These are phyloP conservation scores for Syzygium aromaticum DNA, from an alignment of 345 rosid species.

Conservation along the genomic window DNA sequence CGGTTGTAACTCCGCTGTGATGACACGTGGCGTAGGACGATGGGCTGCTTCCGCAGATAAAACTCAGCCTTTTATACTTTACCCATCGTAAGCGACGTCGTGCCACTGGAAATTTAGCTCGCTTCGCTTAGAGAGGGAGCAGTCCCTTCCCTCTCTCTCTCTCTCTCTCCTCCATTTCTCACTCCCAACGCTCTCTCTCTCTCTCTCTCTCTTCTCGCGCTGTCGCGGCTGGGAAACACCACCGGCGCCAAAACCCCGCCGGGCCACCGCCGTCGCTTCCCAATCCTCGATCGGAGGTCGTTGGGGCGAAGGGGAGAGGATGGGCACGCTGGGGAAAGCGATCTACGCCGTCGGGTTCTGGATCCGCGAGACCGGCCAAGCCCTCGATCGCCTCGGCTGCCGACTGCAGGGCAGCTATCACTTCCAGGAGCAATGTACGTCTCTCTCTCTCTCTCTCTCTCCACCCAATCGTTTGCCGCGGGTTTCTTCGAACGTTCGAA, in stretches of 20 bases:
- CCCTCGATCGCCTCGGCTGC: constrained; percentile 93
- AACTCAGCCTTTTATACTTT: not conserved
- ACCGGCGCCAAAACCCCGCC: not conserved
- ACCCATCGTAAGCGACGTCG: not conserved
- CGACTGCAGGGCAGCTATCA: constrained; percentile 73
- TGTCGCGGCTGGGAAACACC: not conserved
- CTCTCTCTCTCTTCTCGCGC: not conserved
- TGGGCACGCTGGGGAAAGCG: constrained; percentile 77
- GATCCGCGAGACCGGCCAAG: constrained; percentile 96
- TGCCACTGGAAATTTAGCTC: not conserved
- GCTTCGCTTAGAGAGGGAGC: not conserved
- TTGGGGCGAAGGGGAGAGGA: constrained; percentile 3
- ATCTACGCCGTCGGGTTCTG: constrained; percentile 82
- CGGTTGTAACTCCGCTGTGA: not conserved
- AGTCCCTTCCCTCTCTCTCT: not conserved
- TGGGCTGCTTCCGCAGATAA: not conserved
- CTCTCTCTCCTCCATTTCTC: not conserved
- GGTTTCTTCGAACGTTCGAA: not conserved
- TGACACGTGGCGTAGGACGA: not conserved
- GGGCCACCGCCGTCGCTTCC: not conserved
- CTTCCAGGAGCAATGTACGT: constrained; percentile 67
- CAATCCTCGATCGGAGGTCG: not conserved
- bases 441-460: not conserved
- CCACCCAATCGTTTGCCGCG: not conserved
- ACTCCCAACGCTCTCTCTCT: not conserved